Base-by-base conservation (phyloP, 2,329 filamentous ascomycete species). In the Pyrenochaeta sp. region DNA sequence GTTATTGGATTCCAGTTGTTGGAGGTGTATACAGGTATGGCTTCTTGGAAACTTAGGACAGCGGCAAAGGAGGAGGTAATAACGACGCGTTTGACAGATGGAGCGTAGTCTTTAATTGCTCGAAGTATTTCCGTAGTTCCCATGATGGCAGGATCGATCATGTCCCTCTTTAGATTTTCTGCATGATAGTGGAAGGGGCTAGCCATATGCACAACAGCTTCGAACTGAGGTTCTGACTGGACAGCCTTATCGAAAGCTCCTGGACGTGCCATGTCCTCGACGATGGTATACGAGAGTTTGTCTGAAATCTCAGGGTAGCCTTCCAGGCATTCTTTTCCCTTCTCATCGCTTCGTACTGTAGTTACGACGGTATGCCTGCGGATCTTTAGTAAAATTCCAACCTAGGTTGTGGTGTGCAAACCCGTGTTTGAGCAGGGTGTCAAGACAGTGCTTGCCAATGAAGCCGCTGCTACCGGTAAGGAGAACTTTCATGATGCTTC, bases 191-290 rank as follows among this genome's bases (percentile, higher is more conserved):
- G 85, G 77, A 89, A 91, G 0, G 90, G 89, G 18, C 58, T 63
- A 7, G 68, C 64, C 7, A 64, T 69, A 46, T 70, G 69, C 32
- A 72, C 56, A 44, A 92, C 88, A 43, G 84, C 86, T 61, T 90
- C 86, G 58, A 92, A 89, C 0, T 84, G 82, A 6, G 82, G 83
- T 47, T 82, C 76, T 7, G 82, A 83, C 58, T 82, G 78, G 45
- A 86, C 78, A 12, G 81, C 84, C 68, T 75, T 62, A 57, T 80
- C 77, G 58, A 93, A 94, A 15, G 88, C 88, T 12, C 83, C 83
- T n/a, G 85, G 81, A 53, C 84, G 65, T 0, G 87, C 86, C 56
- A 94, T 85, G 60, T 94, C 88, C 45, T 85, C 79, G n/a, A 94
- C 88, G 49, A 92, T 82, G 37, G 72, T 80, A 68, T 86, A 88